Percentiles rank a stretch among this genome's conserved stretches.
phyloP scores from a whole-genome alignment of 2,329 filamentous ascomycete genomes.

The Talaromyces sp. region DNA sequence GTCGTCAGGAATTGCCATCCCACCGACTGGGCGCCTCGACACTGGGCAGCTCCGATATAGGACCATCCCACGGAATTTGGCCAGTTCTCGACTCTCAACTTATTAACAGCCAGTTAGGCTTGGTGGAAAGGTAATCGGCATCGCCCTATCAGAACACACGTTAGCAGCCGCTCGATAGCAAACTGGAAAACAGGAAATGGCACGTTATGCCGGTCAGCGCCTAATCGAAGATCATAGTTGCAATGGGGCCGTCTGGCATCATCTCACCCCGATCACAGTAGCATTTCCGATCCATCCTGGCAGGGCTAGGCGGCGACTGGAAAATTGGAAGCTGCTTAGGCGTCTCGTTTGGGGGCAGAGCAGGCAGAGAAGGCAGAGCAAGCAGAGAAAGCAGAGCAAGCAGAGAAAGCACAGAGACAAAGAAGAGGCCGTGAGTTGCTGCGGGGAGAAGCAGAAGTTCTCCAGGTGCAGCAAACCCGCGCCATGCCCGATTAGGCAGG shows the following conservation, averaged over 20 bases:
- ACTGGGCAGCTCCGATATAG: not conserved
- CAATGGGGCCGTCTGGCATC: not conserved
- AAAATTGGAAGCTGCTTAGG: not conserved
- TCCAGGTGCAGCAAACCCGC: not conserved
- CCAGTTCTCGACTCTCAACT: not conserved
- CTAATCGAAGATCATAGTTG: not conserved
- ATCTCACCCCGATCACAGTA: not conserved
- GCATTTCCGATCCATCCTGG: not conserved
- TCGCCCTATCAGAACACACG: not conserved
- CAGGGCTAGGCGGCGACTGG: not conserved
- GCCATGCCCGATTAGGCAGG: conserved; percentile 9
- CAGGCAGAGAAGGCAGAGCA: no score
- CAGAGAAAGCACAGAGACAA: not conserved
- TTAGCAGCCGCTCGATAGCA: not conserved
- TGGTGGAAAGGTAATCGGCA: not conserved
- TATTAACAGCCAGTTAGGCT: not conserved
- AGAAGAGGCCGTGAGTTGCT: not conserved
- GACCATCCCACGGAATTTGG: not conserved
- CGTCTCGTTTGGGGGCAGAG: not conserved
- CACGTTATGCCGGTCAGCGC: not conserved
- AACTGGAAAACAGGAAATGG: not conserved
- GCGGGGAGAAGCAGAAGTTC: not conserved
- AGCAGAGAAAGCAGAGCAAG: no score
- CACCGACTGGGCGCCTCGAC: not conserved
- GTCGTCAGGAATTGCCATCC: not conserved